A percentile compares a stretch with the other conserved stretches of the same genome.
phyloP scores from a whole-genome alignment of 164 flowering plant genomes.

The Stephania cephalantha region DNA sequence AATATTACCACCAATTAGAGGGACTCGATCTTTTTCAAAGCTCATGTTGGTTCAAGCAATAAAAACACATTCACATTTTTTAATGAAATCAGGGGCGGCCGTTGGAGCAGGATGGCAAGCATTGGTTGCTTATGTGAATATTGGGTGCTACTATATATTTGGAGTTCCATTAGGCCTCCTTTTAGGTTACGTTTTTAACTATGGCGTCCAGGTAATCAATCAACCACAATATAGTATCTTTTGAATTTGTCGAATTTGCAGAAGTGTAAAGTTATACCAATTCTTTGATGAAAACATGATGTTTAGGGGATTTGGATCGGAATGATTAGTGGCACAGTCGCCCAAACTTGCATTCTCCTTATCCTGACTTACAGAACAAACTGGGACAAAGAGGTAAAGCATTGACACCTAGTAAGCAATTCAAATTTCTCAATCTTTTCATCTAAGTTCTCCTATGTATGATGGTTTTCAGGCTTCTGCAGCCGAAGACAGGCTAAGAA shows the following conservation, averaged over 20 bases:
- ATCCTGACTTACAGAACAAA: constrained; percentile 43
- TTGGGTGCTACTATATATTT: constrained; percentile 51
- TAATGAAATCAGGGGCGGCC: constrained; percentile 44
- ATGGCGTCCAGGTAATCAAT: constrained; percentile 43
- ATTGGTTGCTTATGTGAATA: constrained; percentile 47
- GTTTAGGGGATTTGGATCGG: constrained; percentile 64
- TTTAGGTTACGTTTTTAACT: constrained; percentile 33
- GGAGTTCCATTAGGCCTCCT: constrained; percentile 58
- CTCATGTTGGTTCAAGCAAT: too few species aligned
- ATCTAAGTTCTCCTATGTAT: not conserved
- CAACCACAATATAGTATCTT: not conserved
- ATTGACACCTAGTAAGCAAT: not conserved
- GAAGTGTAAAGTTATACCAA: too few species aligned
- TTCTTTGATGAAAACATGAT: not conserved
- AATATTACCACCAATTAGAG: not conserved
- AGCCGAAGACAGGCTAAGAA: constrained; percentile 4
- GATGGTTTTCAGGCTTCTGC: constrained; percentile 5
- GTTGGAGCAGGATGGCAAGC: constrained; percentile 76
- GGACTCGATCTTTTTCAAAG: too few species aligned
- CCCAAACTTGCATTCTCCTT: constrained; percentile 39
- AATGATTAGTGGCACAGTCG: constrained; percentile 44
- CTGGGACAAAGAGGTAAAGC: constrained; percentile 52
- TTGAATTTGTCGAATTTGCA: not conserved
- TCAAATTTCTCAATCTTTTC: not conserved
- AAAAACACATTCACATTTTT: not conserved